Evolutionary conservation across 805 yeast species (phyloP).

Genomic region (Saturnispora ahearnii): DNA sequence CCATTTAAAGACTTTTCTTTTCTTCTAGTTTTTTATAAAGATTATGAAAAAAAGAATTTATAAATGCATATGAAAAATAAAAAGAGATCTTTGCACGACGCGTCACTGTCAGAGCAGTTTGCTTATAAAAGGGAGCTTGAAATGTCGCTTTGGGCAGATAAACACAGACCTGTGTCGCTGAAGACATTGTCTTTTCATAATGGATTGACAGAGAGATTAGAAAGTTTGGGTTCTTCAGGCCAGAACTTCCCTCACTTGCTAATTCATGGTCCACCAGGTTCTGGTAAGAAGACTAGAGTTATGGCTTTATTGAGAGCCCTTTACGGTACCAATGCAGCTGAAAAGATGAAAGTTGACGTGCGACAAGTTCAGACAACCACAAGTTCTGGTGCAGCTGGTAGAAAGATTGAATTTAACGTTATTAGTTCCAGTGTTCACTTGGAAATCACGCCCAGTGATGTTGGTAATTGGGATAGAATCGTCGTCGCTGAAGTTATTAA

Average conservation of each 20-base stretch:
- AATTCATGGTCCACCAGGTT: slow-evolving; percentile 93
- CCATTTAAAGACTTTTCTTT: not conserved
- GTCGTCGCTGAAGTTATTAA: slow-evolving; percentile 91
- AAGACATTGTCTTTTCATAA: slow-evolving; percentile 58
- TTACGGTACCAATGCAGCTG: slow-evolving; percentile 68
- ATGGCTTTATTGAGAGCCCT: slow-evolving; percentile 69
- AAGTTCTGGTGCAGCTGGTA: slow-evolving; percentile 60
- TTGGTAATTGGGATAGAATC: slow-evolving; percentile 92
- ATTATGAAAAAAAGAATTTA: too few species aligned
- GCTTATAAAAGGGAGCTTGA: not conserved
- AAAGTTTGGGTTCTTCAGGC: slow-evolving; percentile 44
- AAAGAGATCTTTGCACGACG: not conserved
- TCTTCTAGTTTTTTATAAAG: too few species aligned
- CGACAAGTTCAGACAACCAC: slow-evolving; percentile 35
- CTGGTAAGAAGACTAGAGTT: slow-evolving; percentile 93
- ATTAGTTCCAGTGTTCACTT: slow-evolving; percentile 87
- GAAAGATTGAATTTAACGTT: slow-evolving; percentile 84
- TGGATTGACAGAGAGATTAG: slow-evolving; percentile 52
- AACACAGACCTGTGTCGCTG: slow-evolving; percentile 70
- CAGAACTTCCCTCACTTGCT: slow-evolving; percentile 84
- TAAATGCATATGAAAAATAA: not conserved
- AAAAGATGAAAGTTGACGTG: slow-evolving; percentile 81
- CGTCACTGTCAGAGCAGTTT: not conserved
- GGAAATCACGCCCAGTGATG: slow-evolving; percentile 93
- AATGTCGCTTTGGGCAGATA: slow-evolving; percentile 97